These are phyloP conservation scores for Tetrapisispora fleetii DNA, from an alignment of 805 yeast genomes.

Conservation along the genomic window DNA sequence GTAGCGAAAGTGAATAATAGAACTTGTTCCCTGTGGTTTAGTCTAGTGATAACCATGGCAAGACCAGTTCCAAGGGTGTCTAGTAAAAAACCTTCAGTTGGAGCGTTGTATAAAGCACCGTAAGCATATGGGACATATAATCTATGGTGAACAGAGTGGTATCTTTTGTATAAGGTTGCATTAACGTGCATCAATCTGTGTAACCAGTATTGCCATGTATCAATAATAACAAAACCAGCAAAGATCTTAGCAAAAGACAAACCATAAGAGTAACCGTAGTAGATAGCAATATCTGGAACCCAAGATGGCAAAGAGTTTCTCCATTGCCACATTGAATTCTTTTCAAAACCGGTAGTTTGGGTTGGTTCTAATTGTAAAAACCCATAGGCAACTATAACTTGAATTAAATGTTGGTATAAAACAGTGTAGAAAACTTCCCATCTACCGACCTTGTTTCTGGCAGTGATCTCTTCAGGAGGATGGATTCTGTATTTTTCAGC, in stretches of 20 bases:
- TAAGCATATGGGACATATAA: constrained; percentile 93
- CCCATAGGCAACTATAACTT: constrained; percentile 56
- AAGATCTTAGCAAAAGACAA: constrained; percentile 47
- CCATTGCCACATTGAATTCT: constrained; percentile 37
- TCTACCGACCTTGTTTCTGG: constrained; percentile 66
- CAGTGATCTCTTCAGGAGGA: constrained; percentile 73
- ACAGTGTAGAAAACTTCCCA: constrained; percentile 73
- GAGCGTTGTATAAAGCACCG: constrained; percentile 93
- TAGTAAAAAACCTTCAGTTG: constrained; percentile 84
- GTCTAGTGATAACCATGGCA: constrained; percentile 51
- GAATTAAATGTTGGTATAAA: constrained; percentile 73
- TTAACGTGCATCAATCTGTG: constrained; percentile 85
- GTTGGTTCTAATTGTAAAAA: constrained; percentile 48
- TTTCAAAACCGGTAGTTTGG: constrained; percentile 45
- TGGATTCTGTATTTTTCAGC: constrained; percentile 84
- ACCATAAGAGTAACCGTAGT: constrained; percentile 51
- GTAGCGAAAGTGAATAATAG: constrained; percentile 79
- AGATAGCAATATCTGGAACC: constrained; percentile 41
- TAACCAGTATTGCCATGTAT: constrained; percentile 90
- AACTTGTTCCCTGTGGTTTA: constrained; percentile 70
- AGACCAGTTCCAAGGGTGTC: constrained; percentile 91
- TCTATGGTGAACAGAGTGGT: constrained; percentile 92
- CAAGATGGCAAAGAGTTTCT: constrained; percentile 25
- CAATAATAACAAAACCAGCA: constrained; percentile 65
- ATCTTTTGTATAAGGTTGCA: constrained; percentile 61